Conservation (phyloP, 164 flowering plant genomes). For the Santalum album region DNA sequence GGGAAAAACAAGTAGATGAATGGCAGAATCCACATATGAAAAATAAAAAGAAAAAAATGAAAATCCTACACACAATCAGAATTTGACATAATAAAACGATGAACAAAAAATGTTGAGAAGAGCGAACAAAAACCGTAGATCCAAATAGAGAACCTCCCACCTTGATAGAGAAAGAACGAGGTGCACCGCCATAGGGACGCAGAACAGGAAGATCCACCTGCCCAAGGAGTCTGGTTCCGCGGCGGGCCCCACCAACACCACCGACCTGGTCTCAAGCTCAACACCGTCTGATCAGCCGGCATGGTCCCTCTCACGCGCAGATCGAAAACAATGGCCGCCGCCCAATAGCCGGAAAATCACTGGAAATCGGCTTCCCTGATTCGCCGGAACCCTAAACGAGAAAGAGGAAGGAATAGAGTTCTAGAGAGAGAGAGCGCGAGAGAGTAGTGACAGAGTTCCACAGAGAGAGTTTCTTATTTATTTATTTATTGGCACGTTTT, state of each 20-base stretch:
- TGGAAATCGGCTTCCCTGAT: constrained; percentile 9
- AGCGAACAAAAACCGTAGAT: neutral
- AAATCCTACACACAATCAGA: too few species aligned
- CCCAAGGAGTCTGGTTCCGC: constrained; percentile 46
- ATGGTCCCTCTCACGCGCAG: constrained; percentile 33
- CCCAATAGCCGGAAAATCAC: constrained; percentile 4
- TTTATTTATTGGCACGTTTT: too few species aligned
- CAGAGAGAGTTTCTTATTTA: too few species aligned
- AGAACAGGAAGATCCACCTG: constrained; percentile 26
- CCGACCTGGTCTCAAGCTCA: constrained; percentile 95
- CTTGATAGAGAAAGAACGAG: constrained; percentile 10
- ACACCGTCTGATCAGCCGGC: constrained; percentile 88
- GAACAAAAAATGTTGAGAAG: too few species aligned
- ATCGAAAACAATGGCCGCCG: constrained; percentile 16
- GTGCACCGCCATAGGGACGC: constrained; percentile 24
- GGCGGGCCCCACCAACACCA: constrained; percentile 70
- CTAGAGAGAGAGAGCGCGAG: neutral
- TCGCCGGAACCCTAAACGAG: constrained; percentile 6
- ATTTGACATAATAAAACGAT: too few species aligned
- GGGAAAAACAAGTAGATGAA: too few species aligned
- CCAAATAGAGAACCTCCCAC: neutral
- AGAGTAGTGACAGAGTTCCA: neutral
- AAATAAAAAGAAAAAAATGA: too few species aligned
- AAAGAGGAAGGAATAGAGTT: too few species aligned
- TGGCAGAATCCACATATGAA: too few species aligned